These are phyloP conservation scores for Diospyros kaki DNA, from an alignment of 148 eudicot species.

Conservation along the genomic window DNA sequence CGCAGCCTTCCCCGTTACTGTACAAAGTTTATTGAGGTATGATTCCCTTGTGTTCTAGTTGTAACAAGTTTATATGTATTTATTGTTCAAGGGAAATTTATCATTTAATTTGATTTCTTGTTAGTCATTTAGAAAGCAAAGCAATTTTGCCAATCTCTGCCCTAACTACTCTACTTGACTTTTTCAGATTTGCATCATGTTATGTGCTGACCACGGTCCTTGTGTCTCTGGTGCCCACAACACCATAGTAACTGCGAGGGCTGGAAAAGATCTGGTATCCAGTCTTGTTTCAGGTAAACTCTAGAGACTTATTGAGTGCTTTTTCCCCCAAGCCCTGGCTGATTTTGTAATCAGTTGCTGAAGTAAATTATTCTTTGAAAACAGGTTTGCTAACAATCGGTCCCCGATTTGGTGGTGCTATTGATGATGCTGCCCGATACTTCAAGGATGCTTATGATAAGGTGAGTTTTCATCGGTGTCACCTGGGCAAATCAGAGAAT, in stretches of 20 bases:
- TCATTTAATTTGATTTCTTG: conserved; percentile 1
- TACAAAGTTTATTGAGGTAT: conserved; percentile 90
- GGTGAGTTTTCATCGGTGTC: conserved; percentile 37
- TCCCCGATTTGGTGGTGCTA: conserved; percentile 96
- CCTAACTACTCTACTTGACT: background rate
- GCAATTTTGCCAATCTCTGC: background rate
- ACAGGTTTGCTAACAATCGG: conserved; percentile 95
- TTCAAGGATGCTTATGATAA: conserved; percentile 94
- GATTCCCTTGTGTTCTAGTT: conserved; percentile 1
- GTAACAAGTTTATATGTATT: background rate
- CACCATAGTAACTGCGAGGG: conserved; percentile 95
- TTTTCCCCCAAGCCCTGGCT: background rate
- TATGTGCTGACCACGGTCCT: conserved; percentile 99
- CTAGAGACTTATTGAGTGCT: background rate
- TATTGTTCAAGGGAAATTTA: conserved; percentile 5
- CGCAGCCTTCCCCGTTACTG: conserved; percentile 98
- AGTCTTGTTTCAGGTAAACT: conserved; percentile 88
- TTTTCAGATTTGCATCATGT: conserved; percentile 80
- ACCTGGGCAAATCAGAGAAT: background rate
- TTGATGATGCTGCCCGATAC: conserved; percentile 98
- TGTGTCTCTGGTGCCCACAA: conserved; percentile 99
- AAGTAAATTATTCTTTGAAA: conserved; percentile 7
- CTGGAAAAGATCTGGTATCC: conserved; percentile 97
- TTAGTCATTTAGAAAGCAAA: background rate
- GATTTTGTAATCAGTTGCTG: conserved; percentile 1